phyloP scores from a whole-genome alignment of 2,329 filamentous ascomycete species.

The Botrytis fabae region DNA sequence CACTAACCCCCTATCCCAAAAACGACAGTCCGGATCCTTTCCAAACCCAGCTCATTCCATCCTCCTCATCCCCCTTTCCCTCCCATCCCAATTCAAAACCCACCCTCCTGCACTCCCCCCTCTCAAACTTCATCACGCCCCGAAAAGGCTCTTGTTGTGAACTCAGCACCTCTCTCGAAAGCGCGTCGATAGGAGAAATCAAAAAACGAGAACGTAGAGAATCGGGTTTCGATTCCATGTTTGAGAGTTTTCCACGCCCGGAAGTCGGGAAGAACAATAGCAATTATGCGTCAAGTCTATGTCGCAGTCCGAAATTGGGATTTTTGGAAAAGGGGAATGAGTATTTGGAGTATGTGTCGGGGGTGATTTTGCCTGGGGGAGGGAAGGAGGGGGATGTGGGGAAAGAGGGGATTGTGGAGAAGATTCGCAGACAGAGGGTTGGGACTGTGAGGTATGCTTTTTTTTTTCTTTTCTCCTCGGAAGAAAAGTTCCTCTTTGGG shows the following conservation, averaged over 20 bases:
- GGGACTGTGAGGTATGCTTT: slow-evolving; percentile 6
- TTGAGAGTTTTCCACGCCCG: slow-evolving; percentile 20
- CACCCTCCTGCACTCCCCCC: neutral
- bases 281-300: slow-evolving; percentile 1
- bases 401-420: slow-evolving; percentile 32
- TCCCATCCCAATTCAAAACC: neutral
- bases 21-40: slow-evolving; percentile 17
- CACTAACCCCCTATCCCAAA: slow-evolving; percentile 29
- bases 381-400: neutral
- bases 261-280: slow-evolving; percentile 3
- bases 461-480: neutral
- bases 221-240: neutral
- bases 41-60: neutral
- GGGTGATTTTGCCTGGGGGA: neutral
- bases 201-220: neutral
- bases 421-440: slow-evolving; percentile 31
- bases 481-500: neutral
- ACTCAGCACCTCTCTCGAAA: neutral
- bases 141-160: slow-evolving; percentile 15
- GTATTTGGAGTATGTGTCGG: slow-evolving; percentile 18
- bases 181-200: neutral
- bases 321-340: slow-evolving; percentile 3
- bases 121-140: neutral
- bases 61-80: neutral
- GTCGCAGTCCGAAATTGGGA: slow-evolving; percentile 1